Evolutionary conservation across 106 monocot genomes (phyloP).

Genomic region (Platanthera guangdongensis): DNA sequence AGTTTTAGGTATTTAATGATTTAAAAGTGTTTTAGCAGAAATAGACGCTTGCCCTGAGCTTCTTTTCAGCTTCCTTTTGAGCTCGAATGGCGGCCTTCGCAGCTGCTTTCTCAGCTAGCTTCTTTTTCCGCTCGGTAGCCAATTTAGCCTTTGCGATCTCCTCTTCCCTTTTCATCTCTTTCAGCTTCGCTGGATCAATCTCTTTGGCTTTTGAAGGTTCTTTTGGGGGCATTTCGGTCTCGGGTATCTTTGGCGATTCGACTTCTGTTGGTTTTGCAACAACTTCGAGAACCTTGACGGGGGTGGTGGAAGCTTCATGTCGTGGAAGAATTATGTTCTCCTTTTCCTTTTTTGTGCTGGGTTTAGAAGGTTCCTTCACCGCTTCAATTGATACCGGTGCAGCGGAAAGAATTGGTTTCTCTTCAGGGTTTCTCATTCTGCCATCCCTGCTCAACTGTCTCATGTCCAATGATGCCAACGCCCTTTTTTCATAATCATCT

Average conservation of each 20-base stretch:
- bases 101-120: conserved; percentile 72
- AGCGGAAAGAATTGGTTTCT: conserved; percentile 52
- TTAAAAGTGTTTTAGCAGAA: not conserved
- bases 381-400: conserved; percentile 10
- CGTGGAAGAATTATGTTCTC: conserved; percentile 15
- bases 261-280: conserved; percentile 20
- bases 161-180: conserved; percentile 80
- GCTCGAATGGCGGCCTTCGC: conserved; percentile 60
- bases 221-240: conserved; percentile 11
- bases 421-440: conserved; percentile 75
- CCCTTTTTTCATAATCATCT: conserved; percentile 69
- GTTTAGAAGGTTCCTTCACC: conserved; percentile 6
- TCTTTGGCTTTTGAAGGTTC: conserved; percentile 15
- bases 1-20: no score
- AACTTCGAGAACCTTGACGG: conserved; percentile 3
- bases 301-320: not conserved
- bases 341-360: conserved; percentile 21
- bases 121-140: conserved; percentile 87
- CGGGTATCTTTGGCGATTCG: conserved; percentile 13
- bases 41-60: conserved; percentile 37
- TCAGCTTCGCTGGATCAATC: conserved; percentile 52
- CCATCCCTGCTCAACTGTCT: conserved; percentile 62
- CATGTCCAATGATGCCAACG: conserved; percentile 59
- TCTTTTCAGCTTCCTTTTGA: conserved; percentile 81
- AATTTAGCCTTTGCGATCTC: conserved; percentile 79